Evolutionary conservation across 2,329 filamentous ascomycete genomes (phyloP).

Genomic region (Pyrenophora graminea): DNA sequence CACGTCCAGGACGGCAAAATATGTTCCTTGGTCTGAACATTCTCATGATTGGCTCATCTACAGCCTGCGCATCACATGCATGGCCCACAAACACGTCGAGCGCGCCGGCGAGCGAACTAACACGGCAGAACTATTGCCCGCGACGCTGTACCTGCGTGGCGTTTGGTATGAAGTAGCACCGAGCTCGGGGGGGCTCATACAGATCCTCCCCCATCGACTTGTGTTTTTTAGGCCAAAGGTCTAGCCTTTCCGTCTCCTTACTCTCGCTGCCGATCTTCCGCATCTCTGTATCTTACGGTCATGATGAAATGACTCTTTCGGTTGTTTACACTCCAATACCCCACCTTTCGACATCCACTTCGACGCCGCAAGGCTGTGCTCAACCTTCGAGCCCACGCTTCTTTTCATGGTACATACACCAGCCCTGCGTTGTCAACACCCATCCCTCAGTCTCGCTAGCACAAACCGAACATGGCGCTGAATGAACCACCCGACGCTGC

Average conservation of each 20-base stretch:
- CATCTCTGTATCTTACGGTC: neutral
- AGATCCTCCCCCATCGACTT: slow-evolving; percentile 15
- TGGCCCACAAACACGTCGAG: neutral
- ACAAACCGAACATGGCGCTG: slow-evolving; percentile 23
- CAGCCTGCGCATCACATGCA: neutral
- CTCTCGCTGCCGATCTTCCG: neutral
- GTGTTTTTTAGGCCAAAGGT: neutral
- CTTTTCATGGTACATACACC: slow-evolving; percentile 8
- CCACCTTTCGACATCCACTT: slow-evolving; percentile 1
- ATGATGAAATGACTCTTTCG: slow-evolving; percentile 7
- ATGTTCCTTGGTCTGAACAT: too few relatives aligned
- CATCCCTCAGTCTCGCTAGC: slow-evolving; percentile 2
- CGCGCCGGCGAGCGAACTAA: neutral
- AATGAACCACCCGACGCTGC: slow-evolving; percentile 11
- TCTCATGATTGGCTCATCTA: neutral
- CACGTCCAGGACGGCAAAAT: neutral
- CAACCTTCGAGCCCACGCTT: neutral
- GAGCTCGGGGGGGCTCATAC: slow-evolving; percentile 21
- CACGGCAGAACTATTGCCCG: slow-evolving; percentile 16
- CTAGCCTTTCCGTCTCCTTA: neutral
- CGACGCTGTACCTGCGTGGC: slow-evolving; percentile 9
- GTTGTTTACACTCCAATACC: slow-evolving; percentile 3
- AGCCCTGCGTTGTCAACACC: slow-evolving; percentile 8
- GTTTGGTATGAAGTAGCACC: slow-evolving; percentile 11
- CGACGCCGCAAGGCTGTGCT: slow-evolving; percentile 1